A percentile compares a stretch with the other conserved stretches of the same genome.
These are phyloP conservation scores for Auxenochlorella protothecoides DNA, from an alignment of 139 green algal species.

Conservation along the genomic window DNA sequence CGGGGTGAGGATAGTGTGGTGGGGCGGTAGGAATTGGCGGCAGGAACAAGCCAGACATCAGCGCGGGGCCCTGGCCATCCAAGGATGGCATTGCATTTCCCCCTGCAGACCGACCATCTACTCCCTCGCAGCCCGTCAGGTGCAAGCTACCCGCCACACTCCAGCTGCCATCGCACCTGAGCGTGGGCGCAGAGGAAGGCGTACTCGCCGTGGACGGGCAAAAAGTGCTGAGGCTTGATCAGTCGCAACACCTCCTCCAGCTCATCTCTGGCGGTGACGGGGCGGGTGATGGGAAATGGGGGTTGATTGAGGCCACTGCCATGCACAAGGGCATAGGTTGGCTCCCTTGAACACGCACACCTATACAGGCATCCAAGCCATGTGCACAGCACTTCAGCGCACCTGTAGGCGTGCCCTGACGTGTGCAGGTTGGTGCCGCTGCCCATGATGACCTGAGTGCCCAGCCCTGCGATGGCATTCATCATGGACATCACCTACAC, in stretches of 20 bases:
- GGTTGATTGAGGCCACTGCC: no score
- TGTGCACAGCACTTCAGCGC: background rate
- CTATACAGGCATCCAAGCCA: no score
- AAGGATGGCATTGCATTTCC: no score
- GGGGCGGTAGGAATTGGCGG: no score
- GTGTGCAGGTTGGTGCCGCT: conserved; percentile 76
- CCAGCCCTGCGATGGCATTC: conserved; percentile 74
- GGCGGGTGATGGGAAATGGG: conserved; percentile 1
- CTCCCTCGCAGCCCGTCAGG: background rate
- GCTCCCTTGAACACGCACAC: no score
- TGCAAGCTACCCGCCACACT: background rate
- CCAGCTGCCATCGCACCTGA: conserved; percentile 28
- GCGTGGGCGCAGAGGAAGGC: conserved; percentile 90
- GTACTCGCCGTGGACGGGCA: conserved; percentile 97
- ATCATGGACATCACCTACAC: conserved; percentile 62
- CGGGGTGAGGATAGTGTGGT: no score
- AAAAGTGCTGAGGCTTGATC: conserved; percentile 93
- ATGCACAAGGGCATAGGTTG: no score
- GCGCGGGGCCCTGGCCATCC: no score
- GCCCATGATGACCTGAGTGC: conserved; percentile 64
- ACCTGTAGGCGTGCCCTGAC: conserved; percentile 70
- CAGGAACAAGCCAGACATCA: no score
- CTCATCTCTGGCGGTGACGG: conserved; percentile 39
- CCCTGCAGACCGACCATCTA: no score
- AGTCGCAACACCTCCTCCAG: conserved; percentile 80